These are phyloP conservation scores for Trichophyton schoenleinii DNA, from an alignment of 2,329 filamentous ascomycete genomes.

Conservation along the genomic window DNA sequence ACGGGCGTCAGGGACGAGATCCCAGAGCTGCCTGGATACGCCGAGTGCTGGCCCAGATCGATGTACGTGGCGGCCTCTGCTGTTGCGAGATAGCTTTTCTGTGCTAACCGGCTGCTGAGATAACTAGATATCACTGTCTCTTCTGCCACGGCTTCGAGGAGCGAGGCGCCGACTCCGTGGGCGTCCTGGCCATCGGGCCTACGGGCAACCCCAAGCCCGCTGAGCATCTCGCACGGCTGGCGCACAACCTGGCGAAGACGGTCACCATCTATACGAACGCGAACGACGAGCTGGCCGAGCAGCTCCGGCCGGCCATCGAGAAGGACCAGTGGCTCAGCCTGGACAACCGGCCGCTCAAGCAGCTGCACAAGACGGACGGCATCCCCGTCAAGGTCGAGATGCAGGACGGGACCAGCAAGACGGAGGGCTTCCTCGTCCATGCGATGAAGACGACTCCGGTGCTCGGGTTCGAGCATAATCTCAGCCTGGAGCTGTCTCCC, in stretches of 20 bases:
- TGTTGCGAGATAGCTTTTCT: background rate
- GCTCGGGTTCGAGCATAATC: background rate
- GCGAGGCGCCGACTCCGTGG: constrained; percentile 34
- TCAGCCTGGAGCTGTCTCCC: background rate
- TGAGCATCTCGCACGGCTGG: constrained; percentile 34
- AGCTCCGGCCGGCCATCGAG: background rate
- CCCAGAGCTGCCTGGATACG: constrained; percentile 42
- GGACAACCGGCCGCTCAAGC: background rate
- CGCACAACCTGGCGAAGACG: constrained; percentile 30
- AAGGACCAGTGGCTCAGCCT: background rate
- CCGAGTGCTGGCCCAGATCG: constrained; percentile 41
- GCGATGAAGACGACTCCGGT: background rate
- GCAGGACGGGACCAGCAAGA: background rate
- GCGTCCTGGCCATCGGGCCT: constrained; percentile 35
- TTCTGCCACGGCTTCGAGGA: constrained; percentile 51
- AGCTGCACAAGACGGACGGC: background rate
- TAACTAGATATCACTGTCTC: constrained; percentile 41
- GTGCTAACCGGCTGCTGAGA: constrained; percentile 17
- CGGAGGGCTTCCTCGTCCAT: background rate
- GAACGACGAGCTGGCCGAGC: constrained; percentile 20
- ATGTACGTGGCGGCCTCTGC: constrained; percentile 28
- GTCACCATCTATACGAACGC: constrained; percentile 44
- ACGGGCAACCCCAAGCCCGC: constrained; percentile 23
- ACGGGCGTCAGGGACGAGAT: constrained; percentile 42
- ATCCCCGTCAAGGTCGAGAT: background rate